These are phyloP conservation scores for Scheffersomyces amazonensis DNA, from an alignment of 805 yeast genomes.

Conservation along the genomic window DNA sequence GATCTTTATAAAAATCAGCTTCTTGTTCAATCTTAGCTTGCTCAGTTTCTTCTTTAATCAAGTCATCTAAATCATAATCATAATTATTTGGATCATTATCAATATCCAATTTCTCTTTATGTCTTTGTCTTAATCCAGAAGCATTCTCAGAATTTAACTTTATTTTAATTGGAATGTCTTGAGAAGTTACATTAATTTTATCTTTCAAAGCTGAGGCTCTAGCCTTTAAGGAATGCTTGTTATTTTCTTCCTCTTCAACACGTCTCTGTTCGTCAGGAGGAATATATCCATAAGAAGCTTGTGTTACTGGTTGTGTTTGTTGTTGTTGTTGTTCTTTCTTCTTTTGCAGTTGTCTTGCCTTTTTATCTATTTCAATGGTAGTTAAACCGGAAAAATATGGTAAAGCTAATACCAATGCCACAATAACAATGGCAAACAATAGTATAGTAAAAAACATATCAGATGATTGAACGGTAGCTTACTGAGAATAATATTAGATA, in stretches of 20 bases:
- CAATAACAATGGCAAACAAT: slow-evolving; percentile 38
- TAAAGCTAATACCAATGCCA: slow-evolving; percentile 38
- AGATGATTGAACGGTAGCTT: no score
- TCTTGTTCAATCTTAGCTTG: slow-evolving; percentile 16
- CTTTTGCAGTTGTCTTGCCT: slow-evolving; percentile 3
- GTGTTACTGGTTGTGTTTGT: not conserved
- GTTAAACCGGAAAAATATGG: slow-evolving; percentile 54
- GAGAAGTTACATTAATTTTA: slow-evolving; percentile 28
- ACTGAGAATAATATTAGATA: no score
- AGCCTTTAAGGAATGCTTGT: slow-evolving; percentile 10
- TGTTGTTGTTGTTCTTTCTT: slow-evolving; percentile 2
- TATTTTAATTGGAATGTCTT: slow-evolving; percentile 36
- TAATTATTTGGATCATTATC: slow-evolving; percentile 39
- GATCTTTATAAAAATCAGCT: slow-evolving; percentile 16
- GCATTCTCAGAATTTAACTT: slow-evolving; percentile 20
- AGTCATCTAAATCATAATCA: slow-evolving; percentile 44
- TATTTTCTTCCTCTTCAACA: slow-evolving; percentile 6
- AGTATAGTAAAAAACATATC: slow-evolving; percentile 38
- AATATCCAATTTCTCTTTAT: slow-evolving; percentile 29
- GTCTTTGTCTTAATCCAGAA: slow-evolving; percentile 22
- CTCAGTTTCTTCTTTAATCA: slow-evolving; percentile 34
- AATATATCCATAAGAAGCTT: slow-evolving; percentile 28
- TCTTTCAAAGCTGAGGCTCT: slow-evolving; percentile 24
- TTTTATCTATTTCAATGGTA: slow-evolving; percentile 29
- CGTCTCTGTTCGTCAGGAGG: slow-evolving; percentile 37